Evolutionary conservation across 169 alveolate species (phyloP), one percentile per base, ranked within the genome.

Genomic region (Neospora caninum): DNA sequence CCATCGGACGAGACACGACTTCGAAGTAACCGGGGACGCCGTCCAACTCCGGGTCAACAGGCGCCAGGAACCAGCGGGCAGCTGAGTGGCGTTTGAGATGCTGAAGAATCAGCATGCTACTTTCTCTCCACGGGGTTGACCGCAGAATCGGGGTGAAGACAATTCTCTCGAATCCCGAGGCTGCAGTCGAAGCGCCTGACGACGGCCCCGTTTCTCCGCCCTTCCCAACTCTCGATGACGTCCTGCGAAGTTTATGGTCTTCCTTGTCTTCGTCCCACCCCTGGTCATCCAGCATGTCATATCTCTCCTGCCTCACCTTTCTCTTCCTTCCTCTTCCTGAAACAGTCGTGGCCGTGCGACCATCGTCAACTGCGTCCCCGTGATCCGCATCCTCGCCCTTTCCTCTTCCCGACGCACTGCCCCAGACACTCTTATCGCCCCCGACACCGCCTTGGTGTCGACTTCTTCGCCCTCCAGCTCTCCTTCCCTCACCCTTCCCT

Each of bases 11-110:
- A 70, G 93, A 94, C 38, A 96, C 93, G n/a, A 96, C 86, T 69
- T 92, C 94, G 80, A 96, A 96, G 95, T 98, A 98, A 91, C 97
- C 97, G 22, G 98, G 98, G 42, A 97, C 97, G 92, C 98, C 98
- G 94, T 97, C 99, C 88, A 97, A 94, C 54, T 97, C 98, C 34
- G 99, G 98, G 93, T 98, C 99, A 38, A 98, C 98, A 27, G 99
- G 99, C 41, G 97, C 97, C 94, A 97, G 96, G 92, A 99, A 99
- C 98, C 98, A 97, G 39, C 96, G 93, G 42, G 97, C 89, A 18
- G 93, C 96, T 42, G 96, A 91, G 78, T 87, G 91, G 87, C 94
- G 94, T 78, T 96, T 95, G 58, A 97, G 91, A 88, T 96, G 96
- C 91, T 97, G 96, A 58, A 96, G 88, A 69, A 96, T 96, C 70